Evolutionary conservation across 352 stramenopile genomes (phyloP).

Genomic region (Sclerospora graminicola): DNA sequence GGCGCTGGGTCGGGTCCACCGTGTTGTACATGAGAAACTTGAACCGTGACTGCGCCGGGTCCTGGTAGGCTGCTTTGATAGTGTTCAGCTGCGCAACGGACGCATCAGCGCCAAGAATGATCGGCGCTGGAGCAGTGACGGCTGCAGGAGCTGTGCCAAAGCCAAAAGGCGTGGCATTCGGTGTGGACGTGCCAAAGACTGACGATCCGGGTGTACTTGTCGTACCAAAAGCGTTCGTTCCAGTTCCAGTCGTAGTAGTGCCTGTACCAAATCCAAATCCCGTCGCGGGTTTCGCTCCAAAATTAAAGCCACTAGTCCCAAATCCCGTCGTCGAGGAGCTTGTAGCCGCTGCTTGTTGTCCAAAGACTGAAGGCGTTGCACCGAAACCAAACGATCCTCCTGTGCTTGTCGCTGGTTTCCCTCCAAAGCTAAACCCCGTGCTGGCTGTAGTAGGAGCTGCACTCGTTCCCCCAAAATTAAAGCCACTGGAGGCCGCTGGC

Average conservation of each 20-base stretch:
- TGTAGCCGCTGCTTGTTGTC: conserved; percentile 23
- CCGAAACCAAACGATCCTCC: background rate
- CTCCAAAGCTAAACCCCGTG: background rate
- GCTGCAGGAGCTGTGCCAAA: conserved; percentile 26
- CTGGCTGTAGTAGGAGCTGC: background rate
- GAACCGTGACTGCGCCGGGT: conserved; percentile 77
- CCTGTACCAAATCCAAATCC: conserved; percentile 29
- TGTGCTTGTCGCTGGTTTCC: no score
- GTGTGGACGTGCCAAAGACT: conserved; percentile 17
- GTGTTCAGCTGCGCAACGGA: conserved; percentile 72
- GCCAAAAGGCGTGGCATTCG: conserved; percentile 7
- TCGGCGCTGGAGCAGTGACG: conserved; percentile 42
- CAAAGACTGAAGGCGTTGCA: conserved; percentile 32
- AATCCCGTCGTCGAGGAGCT: conserved; percentile 23
- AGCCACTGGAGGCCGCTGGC: background rate
- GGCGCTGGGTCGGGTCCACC: conserved; percentile 69
- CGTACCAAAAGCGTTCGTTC: conserved; percentile 9
- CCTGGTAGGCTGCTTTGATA: conserved; percentile 76
- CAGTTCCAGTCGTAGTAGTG: conserved; percentile 4
- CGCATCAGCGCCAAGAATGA: conserved; percentile 64
- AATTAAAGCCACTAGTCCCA: conserved; percentile 17
- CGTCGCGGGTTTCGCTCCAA: conserved; percentile 16
- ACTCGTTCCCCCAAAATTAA: background rate
- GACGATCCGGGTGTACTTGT: conserved; percentile 15
- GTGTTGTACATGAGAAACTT: conserved; percentile 88